These are phyloP conservation scores for Exutisphaerella laricina DNA, from an alignment of 2,329 filamentous ascomycete genomes.

Conservation along the genomic window DNA sequence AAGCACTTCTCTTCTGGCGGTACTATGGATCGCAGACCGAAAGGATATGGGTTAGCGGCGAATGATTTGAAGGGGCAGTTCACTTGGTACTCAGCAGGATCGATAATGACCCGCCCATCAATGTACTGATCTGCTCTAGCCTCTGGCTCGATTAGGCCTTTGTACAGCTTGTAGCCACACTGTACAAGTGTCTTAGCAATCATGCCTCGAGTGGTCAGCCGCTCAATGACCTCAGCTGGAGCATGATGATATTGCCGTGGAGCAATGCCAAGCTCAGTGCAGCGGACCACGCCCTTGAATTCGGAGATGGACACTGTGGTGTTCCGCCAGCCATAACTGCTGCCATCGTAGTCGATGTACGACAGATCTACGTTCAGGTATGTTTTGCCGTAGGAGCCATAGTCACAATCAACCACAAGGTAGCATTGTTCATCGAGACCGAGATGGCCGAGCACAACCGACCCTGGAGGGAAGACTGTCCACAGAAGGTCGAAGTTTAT, in stretches of 20 bases:
- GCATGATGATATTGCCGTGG: background rate
- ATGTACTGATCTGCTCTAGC: background rate
- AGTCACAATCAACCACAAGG: background rate
- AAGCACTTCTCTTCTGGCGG: background rate
- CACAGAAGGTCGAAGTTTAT: slow-evolving; percentile 33
- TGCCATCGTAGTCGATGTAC: slow-evolving; percentile 36
- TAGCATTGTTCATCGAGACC: background rate
- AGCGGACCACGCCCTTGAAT: background rate
- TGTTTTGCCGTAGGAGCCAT: background rate
- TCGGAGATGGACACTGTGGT: background rate
- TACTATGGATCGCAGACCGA: slow-evolving; percentile 1
- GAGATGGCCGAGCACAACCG: slow-evolving; percentile 23
- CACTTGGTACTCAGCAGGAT: background rate
- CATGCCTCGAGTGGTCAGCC: background rate
- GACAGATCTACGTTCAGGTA: slow-evolving; percentile 28
- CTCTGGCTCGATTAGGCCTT: background rate
- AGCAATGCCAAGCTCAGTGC: background rate
- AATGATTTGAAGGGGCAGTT: background rate
- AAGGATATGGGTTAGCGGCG: background rate
- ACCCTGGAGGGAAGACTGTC: slow-evolving; percentile 32
- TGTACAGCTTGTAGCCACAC: background rate
- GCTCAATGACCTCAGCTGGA: background rate
- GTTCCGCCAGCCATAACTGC: slow-evolving; percentile 30
- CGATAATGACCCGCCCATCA: background rate
- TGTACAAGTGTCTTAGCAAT: slow-evolving; percentile 1